Conservation (phyloP, 1,284 basidiomycete species). For the Pseudozyma thailandica region DNA sequence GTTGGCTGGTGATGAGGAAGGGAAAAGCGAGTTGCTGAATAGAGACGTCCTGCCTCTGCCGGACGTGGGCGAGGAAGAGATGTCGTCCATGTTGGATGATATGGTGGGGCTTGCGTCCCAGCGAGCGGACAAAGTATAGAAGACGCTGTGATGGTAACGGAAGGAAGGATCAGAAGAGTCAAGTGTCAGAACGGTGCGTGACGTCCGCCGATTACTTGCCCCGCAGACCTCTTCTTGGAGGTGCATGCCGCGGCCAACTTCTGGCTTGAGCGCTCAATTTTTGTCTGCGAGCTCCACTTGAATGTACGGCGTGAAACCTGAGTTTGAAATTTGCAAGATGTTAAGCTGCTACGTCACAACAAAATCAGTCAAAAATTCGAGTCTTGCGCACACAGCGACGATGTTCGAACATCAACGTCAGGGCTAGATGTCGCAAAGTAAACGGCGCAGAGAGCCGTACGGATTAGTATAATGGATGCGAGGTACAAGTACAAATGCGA, state of each 20-base stretch:
- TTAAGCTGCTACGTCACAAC: too few relatives aligned
- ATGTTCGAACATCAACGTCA: background rate
- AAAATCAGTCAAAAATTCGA: background rate
- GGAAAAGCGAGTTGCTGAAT: constrained; percentile 33
- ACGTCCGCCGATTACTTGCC: constrained; percentile 2
- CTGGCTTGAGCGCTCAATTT: constrained; percentile 14
- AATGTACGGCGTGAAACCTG: constrained; percentile 23
- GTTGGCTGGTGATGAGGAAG: constrained; percentile 13
- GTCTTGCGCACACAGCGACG: too few relatives aligned
- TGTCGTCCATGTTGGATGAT: constrained; percentile 32
- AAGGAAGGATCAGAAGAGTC: background rate
- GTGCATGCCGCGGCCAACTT: background rate
- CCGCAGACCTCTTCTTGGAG: background rate
- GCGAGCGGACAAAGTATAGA: background rate
- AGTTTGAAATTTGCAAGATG: too few relatives aligned
- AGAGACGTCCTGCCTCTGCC: constrained; percentile 30
- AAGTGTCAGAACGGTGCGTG: background rate
- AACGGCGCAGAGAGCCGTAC: background rate
- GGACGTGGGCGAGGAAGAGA: constrained; percentile 30
- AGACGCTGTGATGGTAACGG: background rate
- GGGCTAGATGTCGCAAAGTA: too few relatives aligned
- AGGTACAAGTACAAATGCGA: constrained; percentile 34
- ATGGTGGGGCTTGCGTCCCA: background rate
- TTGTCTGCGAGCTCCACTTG: constrained; percentile 11
- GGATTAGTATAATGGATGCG: constrained; percentile 1